A percentile compares a stretch with the other conserved stretches of the same genome.
These are phyloP conservation scores for Mycena haematopus DNA, from an alignment of 768 basidiomycete species.

Conservation along the genomic window DNA sequence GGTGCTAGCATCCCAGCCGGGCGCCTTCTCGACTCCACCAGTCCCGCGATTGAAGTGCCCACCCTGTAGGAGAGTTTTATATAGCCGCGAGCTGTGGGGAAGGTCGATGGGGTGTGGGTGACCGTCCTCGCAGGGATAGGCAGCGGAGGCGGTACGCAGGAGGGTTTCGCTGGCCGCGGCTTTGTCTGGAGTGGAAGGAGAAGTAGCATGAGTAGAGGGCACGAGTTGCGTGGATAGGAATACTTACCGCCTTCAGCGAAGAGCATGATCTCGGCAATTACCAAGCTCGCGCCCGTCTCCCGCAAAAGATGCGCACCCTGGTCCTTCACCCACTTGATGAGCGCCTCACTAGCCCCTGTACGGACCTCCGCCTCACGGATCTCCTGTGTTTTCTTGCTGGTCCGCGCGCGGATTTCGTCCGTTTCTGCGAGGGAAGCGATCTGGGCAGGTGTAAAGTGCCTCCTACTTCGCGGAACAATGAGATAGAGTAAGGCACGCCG, in stretches of 20 bases:
- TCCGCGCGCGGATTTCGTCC: conserved; percentile 67
- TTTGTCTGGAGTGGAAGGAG: conserved; percentile 63
- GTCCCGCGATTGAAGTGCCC: conserved; percentile 82
- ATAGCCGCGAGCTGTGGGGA: conserved; percentile 81
- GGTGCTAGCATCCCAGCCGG: conserved; percentile 59
- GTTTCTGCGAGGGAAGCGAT: conserved; percentile 76
- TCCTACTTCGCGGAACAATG: conserved; percentile 79
- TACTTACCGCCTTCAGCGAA: conserved; percentile 82
- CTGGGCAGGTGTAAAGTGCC: conserved; percentile 88
- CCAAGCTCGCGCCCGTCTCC: conserved; percentile 81
- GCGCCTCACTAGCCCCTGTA: conserved; percentile 71
- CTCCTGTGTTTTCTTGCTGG: conserved; percentile 82
- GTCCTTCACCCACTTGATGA: conserved; percentile 73
- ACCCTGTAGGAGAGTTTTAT: conserved; percentile 90
- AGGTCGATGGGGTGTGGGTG: conserved; percentile 75
- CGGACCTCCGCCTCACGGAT: conserved; percentile 75
- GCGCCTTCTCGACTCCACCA: conserved; percentile 56
- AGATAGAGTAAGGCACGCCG: conserved; percentile 85
- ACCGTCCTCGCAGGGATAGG: conserved; percentile 62
- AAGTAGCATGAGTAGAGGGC: neutral
- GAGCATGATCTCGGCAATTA: conserved; percentile 84
- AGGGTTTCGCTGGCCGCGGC: conserved; percentile 64
- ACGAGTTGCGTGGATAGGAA: neutral
- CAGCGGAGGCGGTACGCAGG: conserved; percentile 56
- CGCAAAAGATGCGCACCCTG: conserved; percentile 66